Evolutionary conservation across 768 basidiomycete species (phyloP).

Genomic region (Phanerochaete carnosa): DNA sequence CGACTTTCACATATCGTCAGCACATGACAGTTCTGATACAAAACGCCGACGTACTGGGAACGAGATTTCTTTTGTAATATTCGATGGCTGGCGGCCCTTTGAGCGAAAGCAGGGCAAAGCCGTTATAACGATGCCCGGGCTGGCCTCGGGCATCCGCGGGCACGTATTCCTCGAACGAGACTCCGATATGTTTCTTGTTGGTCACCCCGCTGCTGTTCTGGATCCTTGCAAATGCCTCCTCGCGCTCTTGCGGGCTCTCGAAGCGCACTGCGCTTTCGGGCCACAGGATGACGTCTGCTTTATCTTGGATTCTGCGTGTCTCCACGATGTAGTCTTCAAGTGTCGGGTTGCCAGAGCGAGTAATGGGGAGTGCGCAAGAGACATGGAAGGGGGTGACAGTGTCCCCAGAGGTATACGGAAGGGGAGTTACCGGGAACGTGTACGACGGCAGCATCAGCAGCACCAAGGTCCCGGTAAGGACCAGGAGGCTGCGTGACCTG

Average conservation of each 20-base stretch:
- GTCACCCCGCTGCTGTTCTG: slow-evolving; percentile 18
- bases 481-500: slow-evolving; percentile 18
- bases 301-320: slow-evolving; percentile 38
- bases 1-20: slow-evolving; percentile 44
- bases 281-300: slow-evolving; percentile 67
- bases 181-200: slow-evolving; percentile 44
- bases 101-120: slow-evolving; percentile 53
- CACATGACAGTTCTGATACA: background rate
- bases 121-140: slow-evolving; percentile 50
- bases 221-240: slow-evolving; percentile 45
- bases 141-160: slow-evolving; percentile 28
- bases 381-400: slow-evolving; percentile 56
- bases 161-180: slow-evolving; percentile 67
- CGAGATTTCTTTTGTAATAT: slow-evolving; percentile 76
- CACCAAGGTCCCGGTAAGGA: slow-evolving; percentile 40
- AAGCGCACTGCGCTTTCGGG: slow-evolving; percentile 79
- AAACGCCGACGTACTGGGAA: slow-evolving; percentile 56
- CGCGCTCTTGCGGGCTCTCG: slow-evolving; percentile 44
- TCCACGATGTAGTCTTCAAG: slow-evolving; percentile 65
- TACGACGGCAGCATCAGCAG: slow-evolving; percentile 57
- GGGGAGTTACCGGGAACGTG: slow-evolving; percentile 37
- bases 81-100: slow-evolving; percentile 37
- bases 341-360: slow-evolving; percentile 27
- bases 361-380: slow-evolving; percentile 64
- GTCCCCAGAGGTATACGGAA: slow-evolving; percentile 31